Evolutionary conservation across 2,329 filamentous ascomycete species (phyloP).

Genomic region (Phymatotrichopsis omnivora): DNA sequence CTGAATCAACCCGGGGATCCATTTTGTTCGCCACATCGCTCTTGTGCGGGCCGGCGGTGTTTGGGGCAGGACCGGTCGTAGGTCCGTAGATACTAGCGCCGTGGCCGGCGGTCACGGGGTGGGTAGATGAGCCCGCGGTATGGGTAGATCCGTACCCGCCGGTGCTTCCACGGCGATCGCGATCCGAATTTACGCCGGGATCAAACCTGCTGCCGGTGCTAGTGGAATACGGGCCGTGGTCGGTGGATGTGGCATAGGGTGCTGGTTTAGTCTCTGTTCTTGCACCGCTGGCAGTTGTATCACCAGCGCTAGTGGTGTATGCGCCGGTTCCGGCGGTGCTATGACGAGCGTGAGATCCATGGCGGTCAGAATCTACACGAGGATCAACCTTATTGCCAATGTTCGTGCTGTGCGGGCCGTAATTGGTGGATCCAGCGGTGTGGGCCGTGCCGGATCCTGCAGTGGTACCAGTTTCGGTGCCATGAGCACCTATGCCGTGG

Average conservation of each 20-base stretch:
- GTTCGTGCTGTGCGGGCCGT: slow-evolving; percentile 39
- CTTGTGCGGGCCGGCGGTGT: slow-evolving; percentile 46
- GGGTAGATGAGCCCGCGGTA: too few relatives aligned
- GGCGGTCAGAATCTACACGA: slow-evolving; percentile 43
- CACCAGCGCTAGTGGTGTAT: slow-evolving; percentile 25
- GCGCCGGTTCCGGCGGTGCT: slow-evolving; percentile 27
- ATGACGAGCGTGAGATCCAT: slow-evolving; percentile 38
- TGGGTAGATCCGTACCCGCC: slow-evolving; percentile 33
- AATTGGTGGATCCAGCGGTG: too few relatives aligned
- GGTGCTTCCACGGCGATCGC: slow-evolving; percentile 35
- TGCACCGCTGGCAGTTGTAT: slow-evolving; percentile 8
- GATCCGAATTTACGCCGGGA: slow-evolving; percentile 45
- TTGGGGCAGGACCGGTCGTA: slow-evolving; percentile 39
- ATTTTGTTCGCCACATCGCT: slow-evolving; percentile 46
- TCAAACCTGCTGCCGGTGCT: slow-evolving; percentile 42
- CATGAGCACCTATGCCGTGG: background rate
- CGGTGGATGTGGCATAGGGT: slow-evolving; percentile 14
- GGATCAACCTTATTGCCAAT: slow-evolving; percentile 42
- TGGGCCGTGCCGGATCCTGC: slow-evolving; percentile 24
- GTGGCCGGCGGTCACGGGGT: too few relatives aligned
- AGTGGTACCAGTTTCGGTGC: slow-evolving; percentile 32
- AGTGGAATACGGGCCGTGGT: slow-evolving; percentile 39
- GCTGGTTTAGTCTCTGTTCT: background rate
- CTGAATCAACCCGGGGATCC: slow-evolving; percentile 47
- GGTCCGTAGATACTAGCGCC: slow-evolving; percentile 35